Evolutionary conservation across 257 asterid species (phyloP), one percentile per base, ranked within the genome.

Genomic region (Ajuga chamaepitys): DNA sequence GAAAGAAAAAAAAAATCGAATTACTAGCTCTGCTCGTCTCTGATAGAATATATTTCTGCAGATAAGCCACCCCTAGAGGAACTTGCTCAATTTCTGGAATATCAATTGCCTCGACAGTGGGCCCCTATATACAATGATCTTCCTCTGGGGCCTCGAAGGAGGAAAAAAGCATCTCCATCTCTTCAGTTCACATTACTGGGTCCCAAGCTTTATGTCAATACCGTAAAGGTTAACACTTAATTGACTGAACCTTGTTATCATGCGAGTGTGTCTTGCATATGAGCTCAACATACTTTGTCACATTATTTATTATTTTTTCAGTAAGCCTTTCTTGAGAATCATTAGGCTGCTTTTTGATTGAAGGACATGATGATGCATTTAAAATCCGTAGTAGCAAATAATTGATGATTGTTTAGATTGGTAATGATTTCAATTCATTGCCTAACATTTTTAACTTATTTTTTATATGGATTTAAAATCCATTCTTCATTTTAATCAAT

Each of bases 31-130:
- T 5, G n/a, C 26, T 44, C 47, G 38, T 66, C 24, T 60, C 74
- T 81, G 60, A 72, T 68, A 26, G 7, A 42, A 17, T 56, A 24
- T 63, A 16, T 34, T 18, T 17, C 55, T 74, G 79, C 88, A 93
- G 99, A 87, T 77, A 93, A 89, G 69, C 99, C 99, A 4, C 95
- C 95, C 7, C 76, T 81, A 54, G 99, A 93, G 83, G 97, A 93
- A 67, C 95, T 93, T 57, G 64, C 81, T 18, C 97, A 93, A 65
- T 93, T 93, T 73, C 78, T 93, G 25, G 99, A 89, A 71, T 87
- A 89, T 70, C 97, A 89, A 62, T 60, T 89, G 79, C 96, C 95
- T 57, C 87, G 96, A 47, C 97, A 87, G 64, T 93, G 99, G 97
- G 96, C 99, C 6, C 99, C 99, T 8, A 91, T 94, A 14, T 89